Conservation (phyloP, 306 rosid genomes). For the Rubus idaeus region DNA sequence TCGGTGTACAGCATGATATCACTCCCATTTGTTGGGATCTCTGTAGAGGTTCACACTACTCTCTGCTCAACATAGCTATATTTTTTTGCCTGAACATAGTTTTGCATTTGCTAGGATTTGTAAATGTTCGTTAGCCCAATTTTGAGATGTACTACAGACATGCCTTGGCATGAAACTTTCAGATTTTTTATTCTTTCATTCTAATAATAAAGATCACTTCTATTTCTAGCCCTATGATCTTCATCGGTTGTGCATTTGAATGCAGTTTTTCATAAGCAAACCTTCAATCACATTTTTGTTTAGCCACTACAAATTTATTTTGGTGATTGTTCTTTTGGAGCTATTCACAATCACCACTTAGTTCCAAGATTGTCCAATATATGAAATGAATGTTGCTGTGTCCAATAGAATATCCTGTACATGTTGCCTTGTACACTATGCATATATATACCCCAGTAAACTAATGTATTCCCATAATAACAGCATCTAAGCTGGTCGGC, state of each 20-base stretch:
- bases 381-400: background rate
- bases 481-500: background rate
- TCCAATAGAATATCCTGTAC: background rate
- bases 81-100: slow-evolving; percentile 3
- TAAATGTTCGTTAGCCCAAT: background rate
- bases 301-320: background rate
- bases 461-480: background rate
- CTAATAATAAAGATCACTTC: background rate
- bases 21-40: background rate
- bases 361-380: background rate
- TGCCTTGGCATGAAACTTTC: background rate
- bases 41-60: background rate
- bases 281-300: background rate
- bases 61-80: background rate
- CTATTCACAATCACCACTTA: background rate
- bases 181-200: slow-evolving; percentile 6
- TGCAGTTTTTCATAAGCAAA: background rate
- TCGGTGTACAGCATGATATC: slow-evolving; percentile 4
- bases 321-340: background rate
- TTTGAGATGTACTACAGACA: background rate
- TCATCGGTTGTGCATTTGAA: background rate
- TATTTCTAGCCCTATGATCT: background rate
- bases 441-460: background rate
- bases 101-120: slow-evolving; percentile 3
- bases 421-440: slow-evolving; percentile 2